Evolutionary conservation across 2,329 filamentous ascomycete species (phyloP).

Genomic region (Fusarium circinatum): DNA sequence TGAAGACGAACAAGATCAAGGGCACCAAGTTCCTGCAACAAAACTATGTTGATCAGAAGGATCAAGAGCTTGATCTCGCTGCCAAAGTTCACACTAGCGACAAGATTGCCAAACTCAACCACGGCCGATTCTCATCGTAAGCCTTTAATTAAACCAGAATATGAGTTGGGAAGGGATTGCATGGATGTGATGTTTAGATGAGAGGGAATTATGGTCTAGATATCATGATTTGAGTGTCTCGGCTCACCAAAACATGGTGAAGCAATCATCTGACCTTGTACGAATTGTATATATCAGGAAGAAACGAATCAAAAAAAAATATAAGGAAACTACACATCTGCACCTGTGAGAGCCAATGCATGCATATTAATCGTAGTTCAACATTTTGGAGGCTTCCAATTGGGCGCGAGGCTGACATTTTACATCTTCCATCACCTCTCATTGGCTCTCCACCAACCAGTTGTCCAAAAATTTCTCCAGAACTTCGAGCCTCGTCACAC

Average conservation of each 20-base stretch:
- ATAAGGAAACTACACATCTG: not conserved
- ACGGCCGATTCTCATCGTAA: constrained; percentile 49
- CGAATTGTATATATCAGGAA: constrained; percentile 50
- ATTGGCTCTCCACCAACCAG: constrained; percentile 43
- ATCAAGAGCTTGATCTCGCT: constrained; percentile 51
- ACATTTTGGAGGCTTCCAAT: constrained; percentile 1
- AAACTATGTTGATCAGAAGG: constrained; percentile 73
- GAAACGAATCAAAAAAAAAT: constrained; percentile 41
- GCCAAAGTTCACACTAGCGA: constrained; percentile 54
- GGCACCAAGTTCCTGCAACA: constrained; percentile 84
- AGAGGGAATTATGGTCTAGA: constrained; percentile 35
- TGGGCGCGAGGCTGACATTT: constrained; percentile 45
- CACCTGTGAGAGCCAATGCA: not conserved
- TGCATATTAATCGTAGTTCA: not conserved
- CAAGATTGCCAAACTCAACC: constrained; percentile 53
- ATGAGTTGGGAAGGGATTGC: constrained; percentile 7
- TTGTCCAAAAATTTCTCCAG: constrained; percentile 47
- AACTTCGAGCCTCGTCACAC: constrained; percentile 38
- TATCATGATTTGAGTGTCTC: constrained; percentile 36
- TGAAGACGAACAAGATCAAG: constrained; percentile 80
- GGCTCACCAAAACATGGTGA: constrained; percentile 25
- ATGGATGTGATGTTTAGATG: constrained; percentile 31
- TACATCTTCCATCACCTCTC: constrained; percentile 23
- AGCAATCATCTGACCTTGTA: constrained; percentile 43
- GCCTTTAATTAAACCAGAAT: not conserved